Evolutionary conservation across 1,284 basidiomycete genomes (phyloP).

Genomic region (Polyporus tsugae): DNA sequence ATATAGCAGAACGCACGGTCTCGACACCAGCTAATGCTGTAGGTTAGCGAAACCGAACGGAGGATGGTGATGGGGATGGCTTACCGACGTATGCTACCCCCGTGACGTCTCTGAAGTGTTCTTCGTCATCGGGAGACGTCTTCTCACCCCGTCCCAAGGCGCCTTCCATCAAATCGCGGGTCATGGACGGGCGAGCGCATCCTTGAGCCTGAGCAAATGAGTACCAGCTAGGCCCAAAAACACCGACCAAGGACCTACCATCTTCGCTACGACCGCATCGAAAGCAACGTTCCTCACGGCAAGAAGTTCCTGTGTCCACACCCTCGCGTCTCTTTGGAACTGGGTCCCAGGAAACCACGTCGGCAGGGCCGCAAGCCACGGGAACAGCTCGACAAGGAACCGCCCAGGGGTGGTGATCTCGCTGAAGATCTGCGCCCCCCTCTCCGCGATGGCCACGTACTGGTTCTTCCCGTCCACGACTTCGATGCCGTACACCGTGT

Average conservation of each 20-base stretch:
- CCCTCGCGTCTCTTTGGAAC: constrained; percentile 22
- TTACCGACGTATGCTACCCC: constrained; percentile 2
- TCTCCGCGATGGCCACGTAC: constrained; percentile 17
- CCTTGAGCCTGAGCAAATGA: constrained; percentile 3
- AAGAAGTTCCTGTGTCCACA: constrained; percentile 18
- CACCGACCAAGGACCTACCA: constrained; percentile 14
- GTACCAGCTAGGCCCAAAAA: background rate
- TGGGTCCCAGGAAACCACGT: constrained; percentile 31
- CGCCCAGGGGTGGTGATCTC: constrained; percentile 23
- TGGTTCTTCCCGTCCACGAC: constrained; percentile 36
- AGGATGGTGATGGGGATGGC: background rate
- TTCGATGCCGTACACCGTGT: constrained; percentile 43
- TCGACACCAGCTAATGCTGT: background rate
- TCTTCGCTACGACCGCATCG: constrained; percentile 9
- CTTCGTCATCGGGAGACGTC: background rate
- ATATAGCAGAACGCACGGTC: background rate
- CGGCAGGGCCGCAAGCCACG: constrained; percentile 25
- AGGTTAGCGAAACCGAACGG: background rate
- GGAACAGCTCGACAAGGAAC: constrained; percentile 33
- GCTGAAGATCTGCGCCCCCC: constrained; percentile 15
- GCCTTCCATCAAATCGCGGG: background rate
- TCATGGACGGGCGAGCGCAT: background rate
- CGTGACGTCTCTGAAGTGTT: constrained; percentile 1
- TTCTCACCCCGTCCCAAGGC: background rate
- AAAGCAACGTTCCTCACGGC: constrained; percentile 20